Evolutionary conservation across 345 rosid species (phyloP).

Genomic region (Cardamine resedifolia): DNA sequence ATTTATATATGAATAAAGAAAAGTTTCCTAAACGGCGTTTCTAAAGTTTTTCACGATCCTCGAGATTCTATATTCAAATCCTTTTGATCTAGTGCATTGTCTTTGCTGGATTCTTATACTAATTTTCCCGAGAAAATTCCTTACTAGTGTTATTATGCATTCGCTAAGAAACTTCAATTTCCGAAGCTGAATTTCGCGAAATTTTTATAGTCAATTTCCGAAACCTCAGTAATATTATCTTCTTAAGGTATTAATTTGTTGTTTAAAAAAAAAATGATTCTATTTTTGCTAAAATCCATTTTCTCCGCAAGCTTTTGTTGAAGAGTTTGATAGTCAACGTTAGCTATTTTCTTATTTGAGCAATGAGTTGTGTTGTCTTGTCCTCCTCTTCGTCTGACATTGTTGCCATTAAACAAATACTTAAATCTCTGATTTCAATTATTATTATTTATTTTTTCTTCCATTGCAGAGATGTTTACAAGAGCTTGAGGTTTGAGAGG

Average conservation of each 20-base stretch:
- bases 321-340: constrained; percentile 33
- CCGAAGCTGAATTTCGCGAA: neutral
- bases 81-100: neutral
- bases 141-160: neutral
- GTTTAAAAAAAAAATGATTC: no score
- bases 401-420: neutral
- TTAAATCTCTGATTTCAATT: constrained; percentile 29
- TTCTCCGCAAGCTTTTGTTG: constrained; percentile 24
- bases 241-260: neutral
- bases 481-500: constrained; percentile 28
- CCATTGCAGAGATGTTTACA: constrained; percentile 45
- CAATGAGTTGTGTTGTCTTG: constrained; percentile 9
- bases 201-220: neutral
- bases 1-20: neutral
- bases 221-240: neutral
- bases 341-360: constrained; percentile 2
- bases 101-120: neutral
- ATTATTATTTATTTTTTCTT: neutral
- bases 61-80: constrained; percentile 12
- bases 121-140: constrained; percentile 29
- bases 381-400: constrained; percentile 21
- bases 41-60: neutral
- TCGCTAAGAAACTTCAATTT: neutral
- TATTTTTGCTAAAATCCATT: neutral
- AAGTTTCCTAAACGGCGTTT: constrained; percentile 9